Base-by-base conservation (phyloP, 257 asterid genomes). In the Solanum gracilifrons region DNA sequence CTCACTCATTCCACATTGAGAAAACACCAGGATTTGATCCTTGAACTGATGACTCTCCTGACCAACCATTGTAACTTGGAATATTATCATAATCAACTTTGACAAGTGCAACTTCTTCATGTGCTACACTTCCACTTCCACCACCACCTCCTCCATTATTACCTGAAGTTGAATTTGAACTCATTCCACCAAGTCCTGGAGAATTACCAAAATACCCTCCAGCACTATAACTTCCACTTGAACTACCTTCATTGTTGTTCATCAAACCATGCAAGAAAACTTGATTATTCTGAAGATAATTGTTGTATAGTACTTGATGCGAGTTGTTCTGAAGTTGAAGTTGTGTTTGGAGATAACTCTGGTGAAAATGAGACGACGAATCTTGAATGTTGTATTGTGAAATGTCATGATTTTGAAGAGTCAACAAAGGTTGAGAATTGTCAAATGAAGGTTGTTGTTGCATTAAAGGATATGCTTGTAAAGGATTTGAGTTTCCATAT, bases 1-100 rank as follows among this genome's bases (percentile, higher is more conserved):
- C 66, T 94, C 87, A 95, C 15, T 92, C 94, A 91, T 95, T 94
- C 98, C 98, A 95, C 96, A 93, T 95, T 23, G 90, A 88, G 79
- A 94, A 93, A 20, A 88, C 90, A 35, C 90, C 87, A 3, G 96
- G 92, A 89, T 92, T 92, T 7, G 98, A 90, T 27, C 92, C 95
- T 29, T 94, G 95, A 21, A 91, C 90, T 27, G 94, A 87, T 32
- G 94, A 90, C 35, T 94, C 98, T 12, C 93, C 95, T 0, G 95
- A 86, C 98, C 98, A 95, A 55, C 97, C 96, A 3, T 91, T 58
- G 68, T 91, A 93, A 51, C 91, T 86, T 20, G 92, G 87, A 92
- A 92, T 90, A 77, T 93, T 91, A 88, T 94, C 98, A 73, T 95
- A 94, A 87, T 95, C 97, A 90, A 94, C 95, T 86, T 95, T 95